These are phyloP conservation scores for Chenopodium quinoa DNA, from an alignment of 148 eudicot species.

Conservation along the genomic window DNA sequence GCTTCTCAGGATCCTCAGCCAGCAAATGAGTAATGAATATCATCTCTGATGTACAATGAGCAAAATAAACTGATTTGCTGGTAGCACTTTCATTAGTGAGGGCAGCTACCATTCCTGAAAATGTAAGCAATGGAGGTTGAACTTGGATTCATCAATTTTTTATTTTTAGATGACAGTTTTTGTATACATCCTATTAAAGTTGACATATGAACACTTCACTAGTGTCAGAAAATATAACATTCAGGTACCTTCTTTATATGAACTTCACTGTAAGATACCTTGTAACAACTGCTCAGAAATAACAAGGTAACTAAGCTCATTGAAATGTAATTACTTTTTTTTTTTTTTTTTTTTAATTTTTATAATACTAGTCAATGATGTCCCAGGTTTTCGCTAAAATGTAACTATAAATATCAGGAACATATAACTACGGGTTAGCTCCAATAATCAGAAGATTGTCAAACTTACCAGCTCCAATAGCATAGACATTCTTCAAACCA, in stretches of 20 bases:
- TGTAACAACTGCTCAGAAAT: not conserved
- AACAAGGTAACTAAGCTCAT: too few relatives aligned
- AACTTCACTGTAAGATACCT: not conserved
- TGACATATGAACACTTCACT: not conserved
- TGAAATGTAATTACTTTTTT: not conserved
- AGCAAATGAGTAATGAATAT: conserved; percentile 88
- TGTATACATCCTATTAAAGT: not conserved
- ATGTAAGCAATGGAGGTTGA: conserved; percentile 7
- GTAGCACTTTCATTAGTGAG: conserved; percentile 95
- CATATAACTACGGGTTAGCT: not conserved
- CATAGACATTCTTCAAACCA: conserved; percentile 83
- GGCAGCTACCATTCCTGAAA: conserved; percentile 92
- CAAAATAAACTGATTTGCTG: conserved; percentile 94
- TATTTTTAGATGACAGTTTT: not conserved
- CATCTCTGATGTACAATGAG: conserved; percentile 99
- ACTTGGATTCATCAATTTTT: conserved; percentile 1
- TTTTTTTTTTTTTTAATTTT: too few relatives aligned
- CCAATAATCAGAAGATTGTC: not conserved
- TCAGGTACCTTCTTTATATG: not conserved
- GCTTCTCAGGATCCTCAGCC: conserved; percentile 94
- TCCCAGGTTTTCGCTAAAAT: not conserved
- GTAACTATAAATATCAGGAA: not conserved
- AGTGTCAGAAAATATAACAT: not conserved
- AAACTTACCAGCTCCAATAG: conserved; percentile 80
- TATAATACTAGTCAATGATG: not conserved